Base-by-base conservation (phyloP, 1,139 yeast species). In the Debaryomycetaceae sp. region DNA sequence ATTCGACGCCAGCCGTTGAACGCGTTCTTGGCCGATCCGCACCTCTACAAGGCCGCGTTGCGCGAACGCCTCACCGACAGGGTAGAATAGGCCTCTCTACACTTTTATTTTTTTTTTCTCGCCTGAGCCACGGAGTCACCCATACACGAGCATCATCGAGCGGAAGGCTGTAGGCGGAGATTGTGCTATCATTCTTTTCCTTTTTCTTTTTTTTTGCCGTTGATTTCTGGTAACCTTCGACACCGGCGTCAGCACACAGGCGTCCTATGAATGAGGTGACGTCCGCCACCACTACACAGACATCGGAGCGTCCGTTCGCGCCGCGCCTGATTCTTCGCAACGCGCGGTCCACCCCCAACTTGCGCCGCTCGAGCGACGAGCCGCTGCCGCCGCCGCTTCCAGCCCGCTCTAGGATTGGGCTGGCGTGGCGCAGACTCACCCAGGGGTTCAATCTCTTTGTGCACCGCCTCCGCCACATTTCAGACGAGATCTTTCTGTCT, bases 1-100 rank as follows among this genome's bases (percentile, higher is more conserved):
- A 77, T 80, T 28, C 63, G 64, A 40, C 73, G 78, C 78, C 71
- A 65, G 34, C 30, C 51, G 2, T 46, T 52, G 16, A 61, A 59
- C 4, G 47, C 55, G 22, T 61, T 56, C 37, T 44, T 56, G 26
- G 43, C 51, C 21, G 67, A 63, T 29, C 47, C 52, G 18, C 41
- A 48, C 13, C 40, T 60, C 11, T 51, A 51, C 40, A 63, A 62
- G 38, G 38, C 46, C 28, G 54, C 53, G 27, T 57, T 55, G 29
- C 34, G 42, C 6, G 71, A 65, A 34, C 28, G 49, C 16, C 35
- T 45, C 6, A 44, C 45, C 16, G 69, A 61, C 31, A 40, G 38
- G n/a, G 39, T 19, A 19, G 11, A 19, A 10, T 11, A n/a, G 21
- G 21, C 21, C 10, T 19, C 21, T 11, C 21, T 9, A 10, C 10